Conservation (phyloP, 2,329 filamentous ascomycete genomes). For the Botrytis fabae region DNA sequence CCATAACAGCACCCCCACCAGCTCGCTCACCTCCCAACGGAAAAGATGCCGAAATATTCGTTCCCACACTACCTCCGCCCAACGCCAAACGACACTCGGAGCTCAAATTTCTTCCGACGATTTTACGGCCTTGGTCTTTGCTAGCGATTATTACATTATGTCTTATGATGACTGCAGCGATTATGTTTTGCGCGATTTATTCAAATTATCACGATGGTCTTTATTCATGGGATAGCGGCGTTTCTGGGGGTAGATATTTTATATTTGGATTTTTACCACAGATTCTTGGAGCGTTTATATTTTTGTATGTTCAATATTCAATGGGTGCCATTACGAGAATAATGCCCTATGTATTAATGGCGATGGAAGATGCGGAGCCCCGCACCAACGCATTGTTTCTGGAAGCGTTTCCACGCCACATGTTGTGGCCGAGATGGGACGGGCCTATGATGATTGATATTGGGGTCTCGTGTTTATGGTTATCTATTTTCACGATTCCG, state of each 20-base stretch:
- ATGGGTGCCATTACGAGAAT: conserved; percentile 73
- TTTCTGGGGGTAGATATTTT: conserved; percentile 77
- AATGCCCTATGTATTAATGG: conserved; percentile 76
- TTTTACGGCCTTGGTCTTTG: conserved; percentile 68
- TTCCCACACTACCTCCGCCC: conserved; percentile 48
- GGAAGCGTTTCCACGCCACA: conserved; percentile 59
- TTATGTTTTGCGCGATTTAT: conserved; percentile 73
- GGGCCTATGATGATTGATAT: conserved; percentile 68
- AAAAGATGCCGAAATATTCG: conserved; percentile 45
- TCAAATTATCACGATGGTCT: conserved; percentile 64
- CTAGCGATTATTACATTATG: conserved; percentile 60
- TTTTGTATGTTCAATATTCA: conserved; percentile 77
- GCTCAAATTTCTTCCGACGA: conserved; percentile 69
- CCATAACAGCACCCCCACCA: not conserved
- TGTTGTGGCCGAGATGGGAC: conserved; percentile 67
- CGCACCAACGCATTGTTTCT: conserved; percentile 68
- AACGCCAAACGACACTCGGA: conserved; percentile 49
- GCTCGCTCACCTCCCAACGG: conserved; percentile 17
- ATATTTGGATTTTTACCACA: conserved; percentile 84
- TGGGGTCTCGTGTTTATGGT: conserved; percentile 71
- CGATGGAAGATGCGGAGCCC: conserved; percentile 58
- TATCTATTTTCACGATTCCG: conserved; percentile 76
- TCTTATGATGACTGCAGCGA: conserved; percentile 67
- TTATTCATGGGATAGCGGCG: conserved; percentile 62
- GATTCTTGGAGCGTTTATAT: conserved; percentile 66